A percentile compares a stretch with the other conserved stretches of the same genome.
Conservation (phyloP, 78 protist species). For the Pigoraptor vietnamica region DNA sequence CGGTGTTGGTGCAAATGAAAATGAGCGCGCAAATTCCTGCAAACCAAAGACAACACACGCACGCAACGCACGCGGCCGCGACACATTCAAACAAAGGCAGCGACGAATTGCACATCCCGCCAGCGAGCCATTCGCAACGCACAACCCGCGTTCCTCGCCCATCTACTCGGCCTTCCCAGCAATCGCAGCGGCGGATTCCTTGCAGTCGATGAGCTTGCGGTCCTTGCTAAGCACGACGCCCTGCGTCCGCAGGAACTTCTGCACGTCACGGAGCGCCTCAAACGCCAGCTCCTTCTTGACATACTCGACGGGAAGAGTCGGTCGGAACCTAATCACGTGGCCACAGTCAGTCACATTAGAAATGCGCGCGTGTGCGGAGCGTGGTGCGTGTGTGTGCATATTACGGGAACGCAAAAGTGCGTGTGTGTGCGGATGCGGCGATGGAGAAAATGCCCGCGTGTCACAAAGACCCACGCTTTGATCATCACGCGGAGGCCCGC, state of each 20-base stretch:
- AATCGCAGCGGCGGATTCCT: neutral
- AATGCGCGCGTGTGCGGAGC: neutral
- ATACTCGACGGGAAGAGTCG: neutral
- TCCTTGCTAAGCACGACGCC: neutral
- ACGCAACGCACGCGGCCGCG: too few species aligned
- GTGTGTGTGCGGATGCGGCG: neutral
- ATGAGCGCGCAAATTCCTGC: too few species aligned
- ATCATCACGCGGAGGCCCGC: neutral
- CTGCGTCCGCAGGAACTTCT: neutral
- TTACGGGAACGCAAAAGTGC: too few species aligned
- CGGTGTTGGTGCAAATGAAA: too few species aligned
- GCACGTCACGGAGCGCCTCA: neutral
- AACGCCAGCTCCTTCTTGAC: neutral
- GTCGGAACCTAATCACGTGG: neutral
- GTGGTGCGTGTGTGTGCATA: neutral
- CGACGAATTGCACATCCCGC: neutral
- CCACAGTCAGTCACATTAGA: neutral
- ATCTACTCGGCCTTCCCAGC: neutral
- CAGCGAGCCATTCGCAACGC: neutral
- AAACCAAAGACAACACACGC: too few species aligned
- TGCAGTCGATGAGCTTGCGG: neutral
- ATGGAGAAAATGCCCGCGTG: neutral
- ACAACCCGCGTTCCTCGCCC: neutral
- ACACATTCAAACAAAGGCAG: neutral
- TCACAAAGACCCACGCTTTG: neutral